Base-by-base conservation (phyloP, 2,329 filamentous ascomycete species). In the Salinomyces thailandicus region DNA sequence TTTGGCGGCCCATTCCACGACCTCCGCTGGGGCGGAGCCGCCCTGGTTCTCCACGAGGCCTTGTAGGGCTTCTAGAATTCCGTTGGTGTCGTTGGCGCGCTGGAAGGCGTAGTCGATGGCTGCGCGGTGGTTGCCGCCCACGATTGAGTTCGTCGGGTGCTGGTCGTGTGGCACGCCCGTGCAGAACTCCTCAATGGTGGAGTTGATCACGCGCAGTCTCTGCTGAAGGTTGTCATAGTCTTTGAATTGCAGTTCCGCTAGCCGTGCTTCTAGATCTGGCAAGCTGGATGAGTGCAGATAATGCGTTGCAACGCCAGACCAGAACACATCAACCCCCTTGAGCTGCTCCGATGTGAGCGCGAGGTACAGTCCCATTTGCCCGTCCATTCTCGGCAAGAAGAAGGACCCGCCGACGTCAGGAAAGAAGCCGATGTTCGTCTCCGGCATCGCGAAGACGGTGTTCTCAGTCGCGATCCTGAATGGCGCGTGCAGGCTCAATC, bases 371-470 rank as follows among this genome's bases (percentile, higher is more conserved):
- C 91, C 91, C 38, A 93, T 64, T 41, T 78, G 69, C 33, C 91
- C 91, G 52, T 93, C 78, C 70, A 98, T 78, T 45, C 86, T 75
- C 12, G 91, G 85, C 36, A 98, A 70, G 71, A 96, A 96, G 69
- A 96, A 98, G 8, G 85, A 93, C 19, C 81, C 93, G 43, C 91
- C 91, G 33, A 98, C 91, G 55, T 98, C 93, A 5, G 93, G 91
- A 71, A 98, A 98, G 71, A 96, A 95, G 26, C 91, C 91, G 55
- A 98, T 98, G 6, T 78, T 93, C 3, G 91, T 98, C 67, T 98
- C 91, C 18, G 91, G 91, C 91, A 98, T 98, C 50, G 93, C 87
- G 54, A 98, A 96, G 32, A 93, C 66, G 5, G 91, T 98, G 57
- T 81, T 81, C 64, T 98, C 91, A 2, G 91, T 98, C 24, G 91